Evolutionary conservation across 164 flowering plant genomes (phyloP).

Genomic region (Vitis amurensis): DNA sequence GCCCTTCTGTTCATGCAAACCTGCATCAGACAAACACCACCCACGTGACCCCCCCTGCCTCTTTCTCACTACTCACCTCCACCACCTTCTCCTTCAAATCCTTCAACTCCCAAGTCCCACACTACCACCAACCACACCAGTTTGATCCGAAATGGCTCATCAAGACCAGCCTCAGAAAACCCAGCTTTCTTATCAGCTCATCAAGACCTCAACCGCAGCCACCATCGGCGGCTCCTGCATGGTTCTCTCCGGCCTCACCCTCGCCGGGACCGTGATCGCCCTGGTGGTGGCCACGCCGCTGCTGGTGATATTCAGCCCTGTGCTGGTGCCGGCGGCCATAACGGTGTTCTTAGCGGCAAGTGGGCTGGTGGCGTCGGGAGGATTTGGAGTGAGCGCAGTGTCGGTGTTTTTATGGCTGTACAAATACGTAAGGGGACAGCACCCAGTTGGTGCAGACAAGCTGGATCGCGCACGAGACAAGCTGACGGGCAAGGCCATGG

Average conservation of each 20-base stretch:
- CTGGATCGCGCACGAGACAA: constrained; percentile 15
- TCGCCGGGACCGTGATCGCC: constrained; percentile 28
- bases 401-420: constrained; percentile 27
- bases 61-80: no score
- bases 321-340: constrained; percentile 30
- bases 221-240: constrained; percentile 29
- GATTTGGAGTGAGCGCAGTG: constrained; percentile 15
- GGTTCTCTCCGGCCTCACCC: constrained; percentile 28
- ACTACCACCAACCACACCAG: no score
- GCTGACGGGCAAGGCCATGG: constrained; percentile 7
- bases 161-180: neutral
- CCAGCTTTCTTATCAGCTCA: constrained; percentile 12
- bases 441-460: constrained; percentile 22
- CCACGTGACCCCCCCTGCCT: no score
- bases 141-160: constrained; percentile 1
- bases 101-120: no score
- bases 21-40: no score
- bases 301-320: constrained; percentile 34
- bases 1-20: no score
- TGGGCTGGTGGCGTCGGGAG: constrained; percentile 26
- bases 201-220: constrained; percentile 27
- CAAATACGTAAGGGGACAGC: constrained; percentile 19
- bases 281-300: constrained; percentile 30
- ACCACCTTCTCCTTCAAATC: no score
- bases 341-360: constrained; percentile 12